phyloP scores from a whole-genome alignment of 2,329 filamentous ascomycete genomes.

The Ceratocystis lukuohia region DNA sequence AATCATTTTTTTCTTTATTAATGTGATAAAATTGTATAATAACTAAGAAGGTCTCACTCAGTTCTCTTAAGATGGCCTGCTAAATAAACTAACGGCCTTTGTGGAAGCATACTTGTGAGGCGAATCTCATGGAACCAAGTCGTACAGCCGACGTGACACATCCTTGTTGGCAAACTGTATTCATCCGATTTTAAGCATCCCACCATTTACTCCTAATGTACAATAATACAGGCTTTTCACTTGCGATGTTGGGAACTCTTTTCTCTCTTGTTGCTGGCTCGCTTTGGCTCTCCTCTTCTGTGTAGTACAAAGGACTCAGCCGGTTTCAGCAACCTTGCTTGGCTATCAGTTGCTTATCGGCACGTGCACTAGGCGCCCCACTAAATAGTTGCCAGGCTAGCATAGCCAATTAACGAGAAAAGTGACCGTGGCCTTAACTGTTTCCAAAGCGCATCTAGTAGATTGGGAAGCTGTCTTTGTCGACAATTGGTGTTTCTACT shows the following conservation, averaged over 20 bases:
- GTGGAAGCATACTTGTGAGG: not conserved
- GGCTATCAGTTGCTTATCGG: slow-evolving; percentile 4
- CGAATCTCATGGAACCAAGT: not conserved
- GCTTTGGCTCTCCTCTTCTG: not conserved
- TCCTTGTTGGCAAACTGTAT: not conserved
- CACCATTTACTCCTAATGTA: not conserved
- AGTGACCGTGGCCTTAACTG: slow-evolving; percentile 13
- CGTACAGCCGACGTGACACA: not conserved
- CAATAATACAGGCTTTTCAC: not conserved
- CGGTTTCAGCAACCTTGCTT: not conserved
- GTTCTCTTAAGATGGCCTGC: not conserved
- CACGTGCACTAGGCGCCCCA: not conserved
- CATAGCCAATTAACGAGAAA: not conserved
- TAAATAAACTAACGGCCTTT: not conserved
- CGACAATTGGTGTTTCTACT: not conserved
- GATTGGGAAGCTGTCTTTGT: not conserved
- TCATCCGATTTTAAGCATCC: not conserved
- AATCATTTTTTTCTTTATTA: not conserved
- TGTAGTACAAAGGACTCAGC: not conserved
- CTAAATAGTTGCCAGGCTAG: not conserved
- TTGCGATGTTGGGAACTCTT: not conserved
- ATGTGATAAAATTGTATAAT: not conserved
- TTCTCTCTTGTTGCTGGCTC: not conserved
- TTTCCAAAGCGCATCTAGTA: slow-evolving; percentile 6
- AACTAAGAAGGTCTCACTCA: not conserved